phyloP scores from a whole-genome alignment of 2,329 filamentous ascomycete genomes.

The Rhytidhysteron rufulum region DNA sequence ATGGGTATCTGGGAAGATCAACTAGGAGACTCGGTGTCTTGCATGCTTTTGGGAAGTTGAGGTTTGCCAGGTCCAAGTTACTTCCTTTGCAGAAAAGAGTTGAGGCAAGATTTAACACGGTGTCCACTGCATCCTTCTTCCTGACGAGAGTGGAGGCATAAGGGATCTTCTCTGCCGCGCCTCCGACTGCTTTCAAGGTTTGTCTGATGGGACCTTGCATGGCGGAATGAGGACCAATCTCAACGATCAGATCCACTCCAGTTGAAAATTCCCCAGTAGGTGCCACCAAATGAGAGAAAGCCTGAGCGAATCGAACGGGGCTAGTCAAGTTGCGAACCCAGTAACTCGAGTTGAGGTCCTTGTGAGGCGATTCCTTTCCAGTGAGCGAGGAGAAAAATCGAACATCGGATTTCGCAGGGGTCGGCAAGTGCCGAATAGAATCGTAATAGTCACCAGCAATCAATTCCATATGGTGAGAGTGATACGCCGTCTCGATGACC shows the following conservation, averaged over 20 bases:
- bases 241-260: constrained; percentile 6
- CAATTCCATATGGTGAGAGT: constrained; percentile 27
- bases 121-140: constrained; percentile 16
- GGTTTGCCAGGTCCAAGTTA: constrained; percentile 15
- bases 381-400: not conserved
- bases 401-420: not conserved
- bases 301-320: constrained; percentile 5
- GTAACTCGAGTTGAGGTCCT: constrained; percentile 1
- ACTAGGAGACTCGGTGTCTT: constrained; percentile 12
- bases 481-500: constrained; percentile 45
- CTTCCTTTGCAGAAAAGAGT: constrained; percentile 10
- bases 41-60: constrained; percentile 13
- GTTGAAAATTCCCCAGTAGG: not conserved
- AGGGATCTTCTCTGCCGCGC: not conserved
- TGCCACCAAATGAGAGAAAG: not conserved
- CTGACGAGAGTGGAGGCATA: constrained; percentile 22
- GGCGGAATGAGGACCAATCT: constrained; percentile 32
- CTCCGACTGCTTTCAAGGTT: constrained; percentile 1
- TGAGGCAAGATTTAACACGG: constrained; percentile 15
- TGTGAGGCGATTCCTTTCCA: not conserved
- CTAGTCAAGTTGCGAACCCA: constrained; percentile 4
- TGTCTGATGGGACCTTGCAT: constrained; percentile 20
- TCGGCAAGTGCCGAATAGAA: not conserved
- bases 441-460: constrained; percentile 17
- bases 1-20: constrained; percentile 29